Conservation (phyloP, 257 asterid genomes). For the Nicotiana attenuata region DNA sequence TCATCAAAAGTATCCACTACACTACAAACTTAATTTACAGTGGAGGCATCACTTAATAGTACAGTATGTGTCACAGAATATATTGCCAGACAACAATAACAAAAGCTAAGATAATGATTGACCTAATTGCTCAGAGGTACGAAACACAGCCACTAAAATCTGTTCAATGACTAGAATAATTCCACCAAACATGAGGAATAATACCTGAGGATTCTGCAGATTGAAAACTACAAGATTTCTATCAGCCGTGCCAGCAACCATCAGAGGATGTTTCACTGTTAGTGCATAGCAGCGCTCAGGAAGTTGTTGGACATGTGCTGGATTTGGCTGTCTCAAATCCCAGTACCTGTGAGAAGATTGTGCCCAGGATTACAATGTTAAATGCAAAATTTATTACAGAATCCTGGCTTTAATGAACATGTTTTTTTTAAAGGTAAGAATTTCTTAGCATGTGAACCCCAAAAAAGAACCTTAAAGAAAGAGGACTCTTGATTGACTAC, state of each 20-base stretch:
- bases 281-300: slow-evolving; percentile 98
- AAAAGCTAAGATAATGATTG: background rate
- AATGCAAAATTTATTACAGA: background rate
- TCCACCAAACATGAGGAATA: slow-evolving; percentile 4
- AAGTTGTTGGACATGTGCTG: slow-evolving; percentile 86
- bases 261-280: slow-evolving; percentile 76
- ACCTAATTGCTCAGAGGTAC: background rate
- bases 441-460: background rate
- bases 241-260: slow-evolving; percentile 97
- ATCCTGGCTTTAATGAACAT: background rate
- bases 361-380: background rate
- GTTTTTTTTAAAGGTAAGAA: background rate
- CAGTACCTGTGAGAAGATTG: slow-evolving; percentile 60
- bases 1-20: background rate
- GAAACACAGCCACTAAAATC: background rate
- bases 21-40: background rate
- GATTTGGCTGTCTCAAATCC: slow-evolving; percentile 91
- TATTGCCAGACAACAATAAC: background rate
- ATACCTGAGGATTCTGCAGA: slow-evolving; percentile 96
- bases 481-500: background rate
- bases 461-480: background rate
- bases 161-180: slow-evolving; percentile 1
- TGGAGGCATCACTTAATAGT: background rate
- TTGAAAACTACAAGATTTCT: slow-evolving; percentile 80
- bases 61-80: background rate